Percentiles rank a stretch among this genome's conserved stretches.
Conservation (phyloP, 2,329 filamentous ascomycete species). For the Aspergillus transmontanensis region DNA sequence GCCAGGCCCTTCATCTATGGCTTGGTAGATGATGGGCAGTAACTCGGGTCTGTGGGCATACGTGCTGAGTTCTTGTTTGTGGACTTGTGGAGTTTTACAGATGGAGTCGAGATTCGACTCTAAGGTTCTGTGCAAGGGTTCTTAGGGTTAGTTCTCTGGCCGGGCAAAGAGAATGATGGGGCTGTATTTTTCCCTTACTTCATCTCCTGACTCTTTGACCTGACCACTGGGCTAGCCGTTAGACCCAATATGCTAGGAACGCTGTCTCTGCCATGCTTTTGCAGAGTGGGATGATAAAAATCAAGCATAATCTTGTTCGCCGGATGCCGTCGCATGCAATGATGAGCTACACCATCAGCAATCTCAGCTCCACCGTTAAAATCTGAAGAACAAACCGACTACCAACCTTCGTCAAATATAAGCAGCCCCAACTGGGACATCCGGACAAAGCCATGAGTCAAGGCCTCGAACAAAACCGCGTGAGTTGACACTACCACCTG, state of each 20-base stretch:
- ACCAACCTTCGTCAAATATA: constrained; percentile 79
- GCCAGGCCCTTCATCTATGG: constrained; percentile 2
- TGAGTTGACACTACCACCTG: constrained; percentile 78
- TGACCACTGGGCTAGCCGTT: constrained; percentile 76
- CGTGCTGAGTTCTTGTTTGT: constrained; percentile 70
- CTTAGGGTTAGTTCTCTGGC: not conserved
- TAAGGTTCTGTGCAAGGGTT: constrained; percentile 47
- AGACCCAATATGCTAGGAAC: constrained; percentile 73
- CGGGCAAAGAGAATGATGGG: not conserved
- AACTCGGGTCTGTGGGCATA: constrained; percentile 66
- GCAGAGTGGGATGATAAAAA: constrained; percentile 62
- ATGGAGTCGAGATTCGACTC: constrained; percentile 71
- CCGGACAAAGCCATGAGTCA: constrained; percentile 72
- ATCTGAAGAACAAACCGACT: not conserved
- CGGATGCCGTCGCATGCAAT: constrained; percentile 66
- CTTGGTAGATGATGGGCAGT: constrained; percentile 25
- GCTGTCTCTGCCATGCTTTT: constrained; percentile 30
- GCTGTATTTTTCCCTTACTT: constrained; percentile 38
- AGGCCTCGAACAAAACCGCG: constrained; percentile 72
- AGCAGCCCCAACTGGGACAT: constrained; percentile 67
- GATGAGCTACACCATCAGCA: constrained; percentile 59
- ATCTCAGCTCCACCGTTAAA: not conserved
- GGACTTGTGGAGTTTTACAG: constrained; percentile 67
- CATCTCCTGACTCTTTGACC: constrained; percentile 58
- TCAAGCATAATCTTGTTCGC: constrained; percentile 72